Evolutionary conservation across 495 filamentous ascomycete species (phyloP).

Genomic region (Talaromyces liani): DNA sequence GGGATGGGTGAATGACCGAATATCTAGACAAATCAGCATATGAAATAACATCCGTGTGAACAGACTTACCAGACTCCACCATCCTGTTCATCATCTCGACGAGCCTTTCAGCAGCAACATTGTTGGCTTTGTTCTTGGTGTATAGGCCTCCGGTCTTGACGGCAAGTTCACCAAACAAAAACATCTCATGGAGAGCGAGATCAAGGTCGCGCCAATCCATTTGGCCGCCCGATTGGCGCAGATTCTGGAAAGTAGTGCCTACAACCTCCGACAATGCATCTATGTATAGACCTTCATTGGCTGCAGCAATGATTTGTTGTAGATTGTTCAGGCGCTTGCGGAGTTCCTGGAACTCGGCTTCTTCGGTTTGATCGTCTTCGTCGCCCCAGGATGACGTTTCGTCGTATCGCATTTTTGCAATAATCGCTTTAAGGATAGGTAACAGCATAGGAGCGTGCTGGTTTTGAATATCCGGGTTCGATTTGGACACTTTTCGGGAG

Average conservation of each 20-base stretch:
- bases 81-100: conserved; percentile 89
- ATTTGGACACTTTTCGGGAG: conserved; percentile 67
- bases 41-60: neutral
- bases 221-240: conserved; percentile 59
- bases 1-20: conserved; percentile 79
- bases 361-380: conserved; percentile 90
- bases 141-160: conserved; percentile 78
- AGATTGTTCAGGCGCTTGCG: conserved; percentile 79
- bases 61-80: conserved; percentile 74
- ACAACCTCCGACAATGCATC: conserved; percentile 79
- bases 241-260: conserved; percentile 67
- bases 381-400: conserved; percentile 90
- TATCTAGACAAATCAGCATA: conserved; percentile 42
- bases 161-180: conserved; percentile 87
- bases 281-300: conserved; percentile 79
- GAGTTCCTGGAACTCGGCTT: conserved; percentile 96
- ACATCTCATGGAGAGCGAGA: conserved; percentile 94
- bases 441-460: conserved; percentile 72
- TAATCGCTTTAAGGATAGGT: conserved; percentile 81
- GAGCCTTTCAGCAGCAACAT: conserved; percentile 65
- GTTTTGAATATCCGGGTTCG: conserved; percentile 49
- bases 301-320: conserved; percentile 81
- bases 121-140: conserved; percentile 68
- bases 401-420: conserved; percentile 93
- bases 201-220: conserved; percentile 95